A percentile compares a stretch with the other conserved stretches of the same genome.
Conservation (phyloP, 2,329 filamentous ascomycete species). For the Botrytis elliptica region DNA sequence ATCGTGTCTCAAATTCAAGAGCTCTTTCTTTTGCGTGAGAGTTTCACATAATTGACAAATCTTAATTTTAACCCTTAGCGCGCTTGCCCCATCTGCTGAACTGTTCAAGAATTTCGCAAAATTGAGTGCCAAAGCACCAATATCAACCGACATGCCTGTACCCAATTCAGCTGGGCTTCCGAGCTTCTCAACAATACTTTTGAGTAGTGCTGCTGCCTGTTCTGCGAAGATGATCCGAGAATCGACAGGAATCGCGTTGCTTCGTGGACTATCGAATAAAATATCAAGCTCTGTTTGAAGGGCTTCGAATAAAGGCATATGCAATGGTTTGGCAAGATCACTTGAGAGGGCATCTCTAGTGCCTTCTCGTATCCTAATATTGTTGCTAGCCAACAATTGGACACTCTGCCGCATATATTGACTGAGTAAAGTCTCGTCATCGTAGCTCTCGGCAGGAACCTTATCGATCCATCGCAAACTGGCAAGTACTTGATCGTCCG, state of each 20-base stretch:
- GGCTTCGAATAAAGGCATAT: constrained; percentile 62
- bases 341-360: constrained; percentile 64
- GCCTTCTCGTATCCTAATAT: constrained; percentile 63
- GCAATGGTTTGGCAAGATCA: constrained; percentile 62
- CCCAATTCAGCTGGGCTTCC: constrained; percentile 63
- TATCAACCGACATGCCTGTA: constrained; percentile 60
- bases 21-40: constrained; percentile 64
- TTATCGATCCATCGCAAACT: constrained; percentile 61
- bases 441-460: constrained; percentile 56
- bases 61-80: constrained; percentile 64
- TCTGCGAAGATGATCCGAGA: constrained; percentile 65
- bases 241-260: constrained; percentile 53
- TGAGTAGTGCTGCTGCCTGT: constrained; percentile 63
- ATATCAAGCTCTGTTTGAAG: constrained; percentile 63
- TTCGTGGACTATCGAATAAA: constrained; percentile 56
- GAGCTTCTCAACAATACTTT: constrained; percentile 61
- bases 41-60: constrained; percentile 66
- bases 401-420: constrained; percentile 63
- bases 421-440: constrained; percentile 60
- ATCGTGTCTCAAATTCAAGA: constrained; percentile 66
- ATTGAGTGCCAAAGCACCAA: constrained; percentile 62
- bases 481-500: constrained; percentile 57
- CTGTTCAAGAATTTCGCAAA: constrained; percentile 67
- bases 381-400: constrained; percentile 62
- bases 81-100: constrained; percentile 54